phyloP scores from a whole-genome alignment of 1,284 basidiomycete genomes.

The Ustilago shanxiensis region DNA sequence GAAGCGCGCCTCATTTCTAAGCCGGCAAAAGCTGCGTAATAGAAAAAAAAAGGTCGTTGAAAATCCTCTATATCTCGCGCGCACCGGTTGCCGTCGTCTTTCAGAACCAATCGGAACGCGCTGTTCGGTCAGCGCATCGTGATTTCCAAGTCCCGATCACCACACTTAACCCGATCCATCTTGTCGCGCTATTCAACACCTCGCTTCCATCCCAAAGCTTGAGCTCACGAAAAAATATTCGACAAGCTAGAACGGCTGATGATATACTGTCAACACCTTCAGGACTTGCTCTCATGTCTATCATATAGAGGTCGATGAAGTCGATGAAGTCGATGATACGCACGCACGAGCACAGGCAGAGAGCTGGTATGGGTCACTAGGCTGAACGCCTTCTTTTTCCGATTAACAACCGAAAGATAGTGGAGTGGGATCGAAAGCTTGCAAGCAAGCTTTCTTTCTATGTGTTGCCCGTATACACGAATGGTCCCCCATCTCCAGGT shows the following conservation, averaged over 20 bases:
- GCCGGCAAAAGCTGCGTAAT: slow-evolving; percentile 5
- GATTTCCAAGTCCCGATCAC: neutral
- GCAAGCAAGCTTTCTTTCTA: slow-evolving; percentile 17
- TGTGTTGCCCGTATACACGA: slow-evolving; percentile 48
- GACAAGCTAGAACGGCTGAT: too few species aligned
- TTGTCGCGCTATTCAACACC: neutral
- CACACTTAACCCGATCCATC: neutral
- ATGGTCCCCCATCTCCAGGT: slow-evolving; percentile 37
- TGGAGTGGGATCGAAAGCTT: slow-evolving; percentile 13
- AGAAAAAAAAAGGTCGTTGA: slow-evolving; percentile 9
- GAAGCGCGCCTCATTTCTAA: slow-evolving; percentile 11
- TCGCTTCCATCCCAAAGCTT: neutral
- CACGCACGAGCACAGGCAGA: neutral
- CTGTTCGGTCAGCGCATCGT: slow-evolving; percentile 31
- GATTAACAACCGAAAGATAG: slow-evolving; percentile 11
- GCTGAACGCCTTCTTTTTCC: slow-evolving; percentile 33
- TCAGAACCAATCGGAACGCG: slow-evolving; percentile 26
- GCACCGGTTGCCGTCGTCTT: neutral
- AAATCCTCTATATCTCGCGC: slow-evolving; percentile 12
- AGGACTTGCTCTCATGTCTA: too few species aligned
- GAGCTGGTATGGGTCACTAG: slow-evolving; percentile 3
- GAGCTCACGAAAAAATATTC: too few species aligned
- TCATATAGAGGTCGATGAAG: neutral
- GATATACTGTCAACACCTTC: too few species aligned
- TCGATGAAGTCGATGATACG: too few species aligned